These are phyloP conservation scores for Oryza longistaminata DNA, from an alignment of 176 grass and related monocot genomes.

Conservation along the genomic window DNA sequence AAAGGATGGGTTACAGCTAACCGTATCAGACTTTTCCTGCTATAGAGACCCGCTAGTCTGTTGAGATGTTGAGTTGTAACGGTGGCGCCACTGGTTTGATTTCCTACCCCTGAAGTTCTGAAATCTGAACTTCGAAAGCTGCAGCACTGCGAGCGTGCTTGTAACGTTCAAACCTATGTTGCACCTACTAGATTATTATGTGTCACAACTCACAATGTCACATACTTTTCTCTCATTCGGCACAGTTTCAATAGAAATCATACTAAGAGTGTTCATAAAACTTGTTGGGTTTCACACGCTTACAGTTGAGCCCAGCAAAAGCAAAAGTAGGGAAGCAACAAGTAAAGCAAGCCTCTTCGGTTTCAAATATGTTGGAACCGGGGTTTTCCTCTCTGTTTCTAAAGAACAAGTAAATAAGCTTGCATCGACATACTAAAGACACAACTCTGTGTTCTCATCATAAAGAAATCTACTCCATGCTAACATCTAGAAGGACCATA, in stretches of 20 bases:
- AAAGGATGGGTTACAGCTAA: not conserved
- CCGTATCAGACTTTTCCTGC: not conserved
- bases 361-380: not conserved
- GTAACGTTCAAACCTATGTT: not conserved
- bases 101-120: not conserved
- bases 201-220: not conserved
- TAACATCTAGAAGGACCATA: not conserved
- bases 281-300: not conserved
- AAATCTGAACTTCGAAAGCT: not conserved
- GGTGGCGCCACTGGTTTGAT: not conserved
- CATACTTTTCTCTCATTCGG: not conserved
- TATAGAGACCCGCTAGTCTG: not conserved
- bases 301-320: not conserved
- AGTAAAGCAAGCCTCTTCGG: not conserved
- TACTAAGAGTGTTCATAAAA: not conserved
- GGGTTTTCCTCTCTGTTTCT: not conserved
- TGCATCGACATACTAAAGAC: not conserved
- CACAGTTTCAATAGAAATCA: not conserved
- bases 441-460: not conserved
- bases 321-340: not conserved
- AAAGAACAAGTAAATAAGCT: not conserved
- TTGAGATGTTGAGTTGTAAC: not conserved
- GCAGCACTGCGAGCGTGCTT: not conserved
- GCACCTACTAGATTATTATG: not conserved
- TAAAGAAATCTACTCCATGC: not conserved